Conservation (phyloP, 345 rosid species). For the Lepidium sativum region DNA sequence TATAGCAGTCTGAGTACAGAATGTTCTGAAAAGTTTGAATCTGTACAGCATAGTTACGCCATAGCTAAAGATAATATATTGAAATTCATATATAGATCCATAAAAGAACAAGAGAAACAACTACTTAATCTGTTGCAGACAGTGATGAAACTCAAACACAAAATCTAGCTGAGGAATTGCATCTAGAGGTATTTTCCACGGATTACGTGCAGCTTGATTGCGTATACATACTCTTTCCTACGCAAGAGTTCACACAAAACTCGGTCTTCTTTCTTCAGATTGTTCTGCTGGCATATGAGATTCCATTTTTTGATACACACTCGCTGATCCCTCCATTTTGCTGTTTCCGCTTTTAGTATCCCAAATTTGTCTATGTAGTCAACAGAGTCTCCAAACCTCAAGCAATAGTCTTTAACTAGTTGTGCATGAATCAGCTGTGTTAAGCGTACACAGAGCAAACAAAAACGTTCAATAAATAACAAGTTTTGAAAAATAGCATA, state of each 20-base stretch:
- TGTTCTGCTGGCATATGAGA: neutral
- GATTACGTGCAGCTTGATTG: conserved; percentile 13
- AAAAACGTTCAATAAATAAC: neutral
- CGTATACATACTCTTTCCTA: neutral
- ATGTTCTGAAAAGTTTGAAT: neutral
- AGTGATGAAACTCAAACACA: neutral
- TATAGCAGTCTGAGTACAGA: neutral
- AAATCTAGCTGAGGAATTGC: neutral
- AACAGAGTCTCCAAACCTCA: neutral
- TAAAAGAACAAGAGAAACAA: neutral
- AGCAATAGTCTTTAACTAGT: conserved; percentile 5
- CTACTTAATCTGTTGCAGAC: neutral
- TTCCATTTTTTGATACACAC: conserved; percentile 8
- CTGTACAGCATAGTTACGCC: neutral
- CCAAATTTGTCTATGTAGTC: neutral
- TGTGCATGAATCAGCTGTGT: conserved; percentile 22
- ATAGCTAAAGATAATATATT: neutral
- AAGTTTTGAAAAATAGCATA: neutral
- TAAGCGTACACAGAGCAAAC: neutral
- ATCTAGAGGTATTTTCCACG: neutral
- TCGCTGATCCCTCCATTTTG: neutral
- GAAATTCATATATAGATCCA: neutral
- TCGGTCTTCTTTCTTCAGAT: neutral
- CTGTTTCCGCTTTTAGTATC: neutral
- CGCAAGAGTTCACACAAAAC: conserved; percentile 23